Conservation (phyloP, 768 basidiomycete genomes). For the Amanita rimosa region DNA sequence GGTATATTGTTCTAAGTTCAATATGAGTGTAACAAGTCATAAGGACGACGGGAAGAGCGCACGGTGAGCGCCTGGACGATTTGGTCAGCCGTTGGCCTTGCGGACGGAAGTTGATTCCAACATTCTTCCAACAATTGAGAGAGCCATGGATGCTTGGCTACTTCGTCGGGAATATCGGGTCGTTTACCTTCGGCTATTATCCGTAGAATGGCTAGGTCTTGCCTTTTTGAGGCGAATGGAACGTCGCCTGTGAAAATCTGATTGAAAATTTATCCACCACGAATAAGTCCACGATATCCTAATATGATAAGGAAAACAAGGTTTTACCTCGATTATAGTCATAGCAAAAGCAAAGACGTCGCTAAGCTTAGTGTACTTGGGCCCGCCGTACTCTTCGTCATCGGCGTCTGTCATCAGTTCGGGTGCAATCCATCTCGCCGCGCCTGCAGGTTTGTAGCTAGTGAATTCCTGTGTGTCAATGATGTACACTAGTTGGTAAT, state of each 20-base stretch:
- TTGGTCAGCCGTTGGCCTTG: background rate
- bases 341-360: slow-evolving; percentile 19
- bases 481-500: slow-evolving; percentile 17
- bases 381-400: background rate
- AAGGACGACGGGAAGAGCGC: background rate
- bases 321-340: slow-evolving; percentile 18
- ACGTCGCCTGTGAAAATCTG: background rate
- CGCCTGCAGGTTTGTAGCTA: slow-evolving; percentile 13
- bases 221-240: background rate
- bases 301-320: background rate
- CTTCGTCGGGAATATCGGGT: background rate
- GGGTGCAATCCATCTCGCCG: slow-evolving; percentile 20
- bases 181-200: background rate
- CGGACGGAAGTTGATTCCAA: background rate
- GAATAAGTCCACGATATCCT: no score
- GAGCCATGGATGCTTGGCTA: background rate
- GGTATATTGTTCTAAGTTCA: background rate
- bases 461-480: slow-evolving; percentile 14
- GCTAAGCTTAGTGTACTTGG: slow-evolving; percentile 8
- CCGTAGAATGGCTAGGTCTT: background rate
- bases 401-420: slow-evolving; percentile 16
- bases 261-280: background rate
- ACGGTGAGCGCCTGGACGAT: background rate
- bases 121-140: background rate
- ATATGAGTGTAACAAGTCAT: background rate